Evolutionary conservation across 73 alveolate species (phyloP), one percentile per base, ranked within the genome.

Genomic region (Tetrahymena elliotti): DNA sequence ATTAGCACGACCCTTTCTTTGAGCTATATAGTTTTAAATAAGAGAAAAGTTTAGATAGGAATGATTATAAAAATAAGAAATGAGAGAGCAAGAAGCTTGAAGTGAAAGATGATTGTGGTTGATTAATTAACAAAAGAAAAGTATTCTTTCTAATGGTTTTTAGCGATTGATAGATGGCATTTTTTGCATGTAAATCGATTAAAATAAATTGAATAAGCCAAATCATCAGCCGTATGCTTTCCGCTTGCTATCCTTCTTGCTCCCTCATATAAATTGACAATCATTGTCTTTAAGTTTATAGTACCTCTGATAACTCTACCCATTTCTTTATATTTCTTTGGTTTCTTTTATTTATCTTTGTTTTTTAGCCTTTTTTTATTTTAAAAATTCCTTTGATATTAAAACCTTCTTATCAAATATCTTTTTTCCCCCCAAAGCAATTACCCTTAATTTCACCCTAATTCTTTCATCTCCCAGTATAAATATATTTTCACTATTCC

Each of bases 1-100:
- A 38, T 95, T 95, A 35, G 97, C 95, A 35, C 93, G 93, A 82
- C 97, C 97, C 97, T 95, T 95, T 95, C 97, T 95, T 93, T 95
- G 84, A 36, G 97, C 97, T 93, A 93, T 4, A 35, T 36, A 34
- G 8, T 34, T 16, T 20, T n/a, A 84, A 84, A 24, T n/a, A 39
- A 37, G 53, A 39, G 94, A 38, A 39, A 33, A 33, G 94, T 84
- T 84, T 84, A 68, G 88, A 27, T 27, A 68, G 36, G 88, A 68
- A 68, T 68, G 20, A 24, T 27, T 68, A 31, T 68, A 31, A 68
- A 68, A 18, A 68, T 68, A 16, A n/a, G 88, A 68, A 68, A 68
- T 68, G 88, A n/a, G 88, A 68, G 88, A 68, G 88, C 34, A 68
- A 31, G 36, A 68, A 68, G 88, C 3, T 68, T 31, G 88, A 68